A percentile compares a stretch with the other conserved stretches of the same genome.
phyloP scores from a whole-genome alignment of 306 rosid species.

The Amphicarpaea edgeworthii region DNA sequence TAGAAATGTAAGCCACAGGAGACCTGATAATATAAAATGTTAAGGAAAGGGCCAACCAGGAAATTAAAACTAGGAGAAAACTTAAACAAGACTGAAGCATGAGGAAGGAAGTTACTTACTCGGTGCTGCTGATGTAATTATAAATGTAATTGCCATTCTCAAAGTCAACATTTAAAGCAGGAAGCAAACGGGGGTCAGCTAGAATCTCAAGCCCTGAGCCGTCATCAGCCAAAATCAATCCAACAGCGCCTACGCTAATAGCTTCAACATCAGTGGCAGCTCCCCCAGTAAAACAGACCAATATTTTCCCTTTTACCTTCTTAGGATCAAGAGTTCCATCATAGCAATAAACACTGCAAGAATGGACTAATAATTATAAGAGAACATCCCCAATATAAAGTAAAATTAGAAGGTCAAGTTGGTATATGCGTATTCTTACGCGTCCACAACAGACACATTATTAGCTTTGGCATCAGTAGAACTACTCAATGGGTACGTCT shows the following conservation, averaged over 20 bases:
- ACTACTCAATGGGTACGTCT: constrained; percentile 57
- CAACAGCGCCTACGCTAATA: constrained; percentile 61
- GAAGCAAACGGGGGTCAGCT: constrained; percentile 61
- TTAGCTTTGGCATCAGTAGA: constrained; percentile 48
- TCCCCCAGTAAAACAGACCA: constrained; percentile 61
- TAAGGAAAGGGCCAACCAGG: too few species aligned
- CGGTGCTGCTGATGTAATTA: constrained; percentile 55
- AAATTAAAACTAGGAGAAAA: background rate
- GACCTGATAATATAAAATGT: constrained; percentile 43
- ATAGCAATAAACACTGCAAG: constrained; percentile 50
- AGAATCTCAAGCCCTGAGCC: background rate
- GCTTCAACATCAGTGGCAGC: constrained; percentile 44
- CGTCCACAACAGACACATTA: background rate
- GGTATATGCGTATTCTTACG: constrained; percentile 54
- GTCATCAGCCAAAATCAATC: constrained; percentile 66
- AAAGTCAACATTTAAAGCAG: constrained; percentile 56
- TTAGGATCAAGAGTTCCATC: constrained; percentile 54
- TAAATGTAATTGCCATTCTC: constrained; percentile 49
- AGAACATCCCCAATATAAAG: background rate
- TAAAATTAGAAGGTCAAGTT: background rate
- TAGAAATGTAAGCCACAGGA: constrained; percentile 61
- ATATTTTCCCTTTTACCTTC: constrained; percentile 68
- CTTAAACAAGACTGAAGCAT: background rate
- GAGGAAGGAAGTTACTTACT: constrained; percentile 47
- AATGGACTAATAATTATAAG: background rate